Conservation (phyloP, 345 rosid genomes). For the Pugionium dolabratum region DNA sequence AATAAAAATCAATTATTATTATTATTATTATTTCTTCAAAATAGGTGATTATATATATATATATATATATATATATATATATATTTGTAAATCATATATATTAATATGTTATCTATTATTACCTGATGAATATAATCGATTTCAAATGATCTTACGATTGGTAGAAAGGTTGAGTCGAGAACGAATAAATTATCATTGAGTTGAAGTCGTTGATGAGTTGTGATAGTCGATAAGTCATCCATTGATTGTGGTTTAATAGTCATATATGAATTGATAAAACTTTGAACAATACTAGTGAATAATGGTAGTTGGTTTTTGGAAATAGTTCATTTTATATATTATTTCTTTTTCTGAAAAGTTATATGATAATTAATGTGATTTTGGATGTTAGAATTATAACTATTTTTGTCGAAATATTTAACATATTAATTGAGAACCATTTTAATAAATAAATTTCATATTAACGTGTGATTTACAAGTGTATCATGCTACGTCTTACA, state of each 20-base stretch:
- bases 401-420: too few species aligned
- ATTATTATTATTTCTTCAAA: not conserved
- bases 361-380: too few species aligned
- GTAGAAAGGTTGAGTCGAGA: not conserved
- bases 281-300: not conserved
- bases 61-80: not conserved
- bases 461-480: too few species aligned
- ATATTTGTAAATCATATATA: not conserved
- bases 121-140: slow-evolving; percentile 20
- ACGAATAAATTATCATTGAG: not conserved
- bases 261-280: slow-evolving; percentile 12
- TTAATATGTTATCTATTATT: not conserved
- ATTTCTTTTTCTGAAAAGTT: too few species aligned
- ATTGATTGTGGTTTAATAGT: not conserved
- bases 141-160: not conserved
- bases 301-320: too few species aligned
- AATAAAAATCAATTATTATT: not conserved
- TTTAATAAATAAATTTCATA: too few species aligned
- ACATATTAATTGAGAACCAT: too few species aligned
- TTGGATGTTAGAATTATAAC: too few species aligned
- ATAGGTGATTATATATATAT: not conserved
- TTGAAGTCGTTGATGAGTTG: slow-evolving; percentile 13
- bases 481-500: too few species aligned
- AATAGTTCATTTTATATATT: too few species aligned
- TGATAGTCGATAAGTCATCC: not conserved